phyloP scores from a whole-genome alignment of 495 filamentous ascomycete genomes.

The Aspergillus nidulans region DNA sequence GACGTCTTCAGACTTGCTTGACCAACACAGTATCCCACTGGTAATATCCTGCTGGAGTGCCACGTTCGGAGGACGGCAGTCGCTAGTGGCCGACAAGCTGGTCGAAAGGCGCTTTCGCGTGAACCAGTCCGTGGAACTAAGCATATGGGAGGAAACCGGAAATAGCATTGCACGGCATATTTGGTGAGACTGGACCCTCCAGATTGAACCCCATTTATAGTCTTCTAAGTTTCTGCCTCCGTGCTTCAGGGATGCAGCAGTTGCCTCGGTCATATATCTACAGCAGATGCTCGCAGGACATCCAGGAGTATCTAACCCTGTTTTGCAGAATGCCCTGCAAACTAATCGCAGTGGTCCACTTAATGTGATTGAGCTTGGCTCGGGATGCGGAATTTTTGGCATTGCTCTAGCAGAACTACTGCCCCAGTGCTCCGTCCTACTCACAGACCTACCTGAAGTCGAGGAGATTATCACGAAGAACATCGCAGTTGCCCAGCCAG shows the following conservation, averaged over 20 bases:
- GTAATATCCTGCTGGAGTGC: constrained; percentile 57
- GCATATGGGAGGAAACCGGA: constrained; percentile 83
- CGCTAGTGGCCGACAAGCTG: constrained; percentile 38
- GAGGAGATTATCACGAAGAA: constrained; percentile 58
- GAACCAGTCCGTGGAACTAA: constrained; percentile 19
- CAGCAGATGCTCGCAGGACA: constrained; percentile 22
- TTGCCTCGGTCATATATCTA: constrained; percentile 50
- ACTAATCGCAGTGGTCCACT: constrained; percentile 28
- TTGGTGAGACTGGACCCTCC: constrained; percentile 55
- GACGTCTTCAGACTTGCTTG: constrained; percentile 20
- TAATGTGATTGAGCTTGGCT: constrained; percentile 71
- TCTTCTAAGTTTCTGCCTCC: constrained; percentile 13
- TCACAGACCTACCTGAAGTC: constrained; percentile 83
- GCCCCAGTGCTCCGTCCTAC: constrained; percentile 51
- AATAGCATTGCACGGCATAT: constrained; percentile 94
- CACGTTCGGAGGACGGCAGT: constrained; percentile 35
- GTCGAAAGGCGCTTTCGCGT: constrained; percentile 51
- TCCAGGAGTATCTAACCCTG: constrained; percentile 14
- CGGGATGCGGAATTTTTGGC: constrained; percentile 81
- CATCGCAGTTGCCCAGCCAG: constrained; percentile 39
- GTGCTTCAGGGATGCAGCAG: constrained; percentile 60
- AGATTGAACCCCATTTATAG: constrained; percentile 4
- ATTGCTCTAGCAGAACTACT: constrained; percentile 63
- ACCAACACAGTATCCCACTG: constrained; percentile 28
- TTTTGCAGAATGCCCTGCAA: constrained; percentile 26